Evolutionary conservation across 192 early-diverging fungal genomes (phyloP).

Genomic region (Umbelopsis vinacea): DNA sequence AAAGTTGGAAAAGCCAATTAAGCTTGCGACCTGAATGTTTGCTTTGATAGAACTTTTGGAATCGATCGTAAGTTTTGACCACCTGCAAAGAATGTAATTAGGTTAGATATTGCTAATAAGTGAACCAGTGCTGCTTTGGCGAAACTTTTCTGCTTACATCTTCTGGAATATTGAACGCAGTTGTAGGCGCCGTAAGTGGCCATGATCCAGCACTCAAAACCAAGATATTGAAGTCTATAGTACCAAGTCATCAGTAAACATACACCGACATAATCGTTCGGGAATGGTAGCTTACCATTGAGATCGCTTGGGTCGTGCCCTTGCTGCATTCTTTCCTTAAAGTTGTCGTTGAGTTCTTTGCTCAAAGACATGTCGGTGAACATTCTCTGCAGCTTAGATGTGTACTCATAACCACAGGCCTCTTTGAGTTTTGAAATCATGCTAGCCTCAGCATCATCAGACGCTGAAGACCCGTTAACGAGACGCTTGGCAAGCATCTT

Average conservation of each 20-base stretch:
- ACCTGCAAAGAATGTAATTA: conserved; percentile 47
- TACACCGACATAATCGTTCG: background rate
- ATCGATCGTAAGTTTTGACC: conserved; percentile 81
- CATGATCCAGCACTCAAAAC: conserved; percentile 88
- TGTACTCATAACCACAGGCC: conserved; percentile 95
- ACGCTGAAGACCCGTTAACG: conserved; percentile 86
- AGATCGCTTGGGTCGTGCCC: conserved; percentile 37
- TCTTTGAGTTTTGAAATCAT: conserved; percentile 96
- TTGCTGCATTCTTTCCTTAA: conserved; percentile 64
- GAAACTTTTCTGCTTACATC: conserved; percentile 55
- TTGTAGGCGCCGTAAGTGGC: conserved; percentile 83
- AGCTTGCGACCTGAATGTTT: conserved; percentile 91
- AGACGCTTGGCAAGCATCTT: conserved; percentile 93
- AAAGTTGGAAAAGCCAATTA: conserved; percentile 93
- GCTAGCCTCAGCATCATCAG: conserved; percentile 88
- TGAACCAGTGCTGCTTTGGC: no score
- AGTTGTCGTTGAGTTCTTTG: conserved; percentile 86
- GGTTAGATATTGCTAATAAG: background rate
- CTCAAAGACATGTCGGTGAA: conserved; percentile 93
- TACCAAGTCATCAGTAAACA: background rate
- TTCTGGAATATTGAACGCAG: conserved; percentile 85
- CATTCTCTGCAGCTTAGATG: conserved; percentile 93
- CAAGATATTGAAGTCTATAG: conserved; percentile 81
- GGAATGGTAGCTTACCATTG: conserved; percentile 20
- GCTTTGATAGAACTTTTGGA: conserved; percentile 85